Percentiles rank a stretch among this genome's conserved stretches.
phyloP scores from a whole-genome alignment of 768 basidiomycete genomes.

The Leucocoprinus leucothites region DNA sequence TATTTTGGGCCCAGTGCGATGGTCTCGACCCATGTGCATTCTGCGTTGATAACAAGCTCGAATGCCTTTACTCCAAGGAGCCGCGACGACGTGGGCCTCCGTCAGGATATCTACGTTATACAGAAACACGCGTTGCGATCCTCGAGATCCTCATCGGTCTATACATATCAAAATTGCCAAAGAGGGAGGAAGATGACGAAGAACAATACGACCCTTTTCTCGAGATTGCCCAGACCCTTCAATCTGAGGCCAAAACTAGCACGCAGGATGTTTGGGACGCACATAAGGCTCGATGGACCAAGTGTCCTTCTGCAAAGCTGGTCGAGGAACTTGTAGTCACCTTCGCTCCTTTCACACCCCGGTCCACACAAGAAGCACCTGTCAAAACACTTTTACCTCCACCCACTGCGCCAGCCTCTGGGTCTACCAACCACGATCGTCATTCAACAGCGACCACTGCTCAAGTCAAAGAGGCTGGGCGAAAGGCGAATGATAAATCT shows the following conservation, averaged over 20 bases:
- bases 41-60: slow-evolving; percentile 24
- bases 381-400: slow-evolving; percentile 21
- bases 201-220: slow-evolving; percentile 14
- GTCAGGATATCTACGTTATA: slow-evolving; percentile 26
- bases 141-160: slow-evolving; percentile 26
- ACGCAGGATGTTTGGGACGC: slow-evolving; percentile 30
- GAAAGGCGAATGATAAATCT: not conserved
- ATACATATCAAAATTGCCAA: slow-evolving; percentile 16
- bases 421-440: slow-evolving; percentile 3
- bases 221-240: slow-evolving; percentile 15
- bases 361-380: slow-evolving; percentile 17
- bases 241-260: slow-evolving; percentile 18
- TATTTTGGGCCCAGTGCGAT: slow-evolving; percentile 21
- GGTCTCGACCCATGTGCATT: slow-evolving; percentile 28
- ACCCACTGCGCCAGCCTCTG: not conserved
- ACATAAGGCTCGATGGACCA: slow-evolving; percentile 22
- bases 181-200: slow-evolving; percentile 4
- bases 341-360: slow-evolving; percentile 24
- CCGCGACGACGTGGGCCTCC: slow-evolving; percentile 27
- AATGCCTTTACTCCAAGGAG: slow-evolving; percentile 28
- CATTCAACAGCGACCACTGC: slow-evolving; percentile 1
- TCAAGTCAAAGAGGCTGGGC: not conserved
- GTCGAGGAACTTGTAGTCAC: slow-evolving; percentile 21
- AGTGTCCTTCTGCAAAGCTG: slow-evolving; percentile 17
- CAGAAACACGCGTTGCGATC: slow-evolving; percentile 25